Evolutionary conservation across 345 rosid species (phyloP), one percentile per base, ranked within the genome.

Genomic region (Salix brachista): DNA sequence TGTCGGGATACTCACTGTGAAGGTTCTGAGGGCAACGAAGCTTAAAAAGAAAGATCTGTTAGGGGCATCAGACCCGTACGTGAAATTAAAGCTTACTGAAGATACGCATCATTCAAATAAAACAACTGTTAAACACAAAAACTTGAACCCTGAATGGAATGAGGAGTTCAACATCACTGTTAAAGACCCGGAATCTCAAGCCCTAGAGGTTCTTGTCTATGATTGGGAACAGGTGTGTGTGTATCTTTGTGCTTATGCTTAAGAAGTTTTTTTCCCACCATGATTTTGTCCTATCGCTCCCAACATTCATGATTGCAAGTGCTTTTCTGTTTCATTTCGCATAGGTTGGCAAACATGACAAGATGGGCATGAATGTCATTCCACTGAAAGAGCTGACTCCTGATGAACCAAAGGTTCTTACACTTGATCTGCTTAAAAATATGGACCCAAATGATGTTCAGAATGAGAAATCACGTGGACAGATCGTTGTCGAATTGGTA

Each of bases 101-200:
- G 97, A 89, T 81, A 86, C 83, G 81, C 80, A 90, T 66, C 88
- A 91, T 50, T 88, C 97, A 23, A 96, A 92, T 90, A 96, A 96
- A 83, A 90, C 98, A 36, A 87, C 97, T 34, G 95, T 96, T 42
- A 96, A 90, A 83, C 92, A 88, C 83, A 92, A 83, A 85, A 92
- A 93, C 78, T 84, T 96, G 89, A 96, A 96, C 82, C 99, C 99
- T 66, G 97, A 93, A 80, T 96, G 99, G 99, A 92, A 93, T 74
- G 94, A 96, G 83, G 97, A 96, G 77, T 90, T 87, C 46, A 88
- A 84, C 74, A 50, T 96, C 28, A 82, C 87, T 2, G 94, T 96
- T 72, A 93, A 86, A 84, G 97, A 93, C 80, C 98, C 97, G 16
- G 81, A 90, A 81, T 76, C 90, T 42, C 99, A 96, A 84, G 79